Conservation (phyloP, 106 monocot species). For the Dioscorea zingiberensis region DNA sequence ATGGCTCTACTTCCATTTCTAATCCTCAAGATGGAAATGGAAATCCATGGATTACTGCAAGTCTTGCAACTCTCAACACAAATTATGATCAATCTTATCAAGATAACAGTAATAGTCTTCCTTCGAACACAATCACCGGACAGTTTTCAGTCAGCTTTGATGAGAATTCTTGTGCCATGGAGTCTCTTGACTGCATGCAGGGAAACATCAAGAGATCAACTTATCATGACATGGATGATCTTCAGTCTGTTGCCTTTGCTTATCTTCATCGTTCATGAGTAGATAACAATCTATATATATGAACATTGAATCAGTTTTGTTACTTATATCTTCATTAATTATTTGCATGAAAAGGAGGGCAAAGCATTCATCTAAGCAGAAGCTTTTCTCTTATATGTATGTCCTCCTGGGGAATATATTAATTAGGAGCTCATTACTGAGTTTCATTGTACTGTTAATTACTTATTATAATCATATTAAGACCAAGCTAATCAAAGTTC, state of each 20-base stretch:
- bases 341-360: too few species aligned
- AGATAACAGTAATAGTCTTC: slow-evolving; percentile 5
- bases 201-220: neutral
- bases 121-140: neutral
- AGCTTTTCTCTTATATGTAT: too few species aligned
- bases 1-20: slow-evolving; percentile 10
- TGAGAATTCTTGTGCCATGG: slow-evolving; percentile 23
- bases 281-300: too few species aligned
- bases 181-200: neutral
- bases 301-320: too few species aligned
- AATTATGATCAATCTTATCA: slow-evolving; percentile 5
- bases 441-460: too few species aligned
- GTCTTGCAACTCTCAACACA: slow-evolving; percentile 17
- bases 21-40: neutral
- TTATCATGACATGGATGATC: slow-evolving; percentile 44
- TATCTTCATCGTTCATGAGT: slow-evolving; percentile 32
- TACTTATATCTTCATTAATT: too few species aligned
- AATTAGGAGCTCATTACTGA: too few species aligned
- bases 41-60: slow-evolving; percentile 14
- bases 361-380: too few species aligned
- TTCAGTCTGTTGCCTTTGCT: slow-evolving; percentile 39
- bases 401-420: too few species aligned
- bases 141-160: slow-evolving; percentile 12
- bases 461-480: too few species aligned
- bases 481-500: too few species aligned